Evolutionary conservation across 2,329 filamentous ascomycete species (phyloP), one percentile per base, ranked within the genome.

Genomic region (Ilyonectria sp.): DNA sequence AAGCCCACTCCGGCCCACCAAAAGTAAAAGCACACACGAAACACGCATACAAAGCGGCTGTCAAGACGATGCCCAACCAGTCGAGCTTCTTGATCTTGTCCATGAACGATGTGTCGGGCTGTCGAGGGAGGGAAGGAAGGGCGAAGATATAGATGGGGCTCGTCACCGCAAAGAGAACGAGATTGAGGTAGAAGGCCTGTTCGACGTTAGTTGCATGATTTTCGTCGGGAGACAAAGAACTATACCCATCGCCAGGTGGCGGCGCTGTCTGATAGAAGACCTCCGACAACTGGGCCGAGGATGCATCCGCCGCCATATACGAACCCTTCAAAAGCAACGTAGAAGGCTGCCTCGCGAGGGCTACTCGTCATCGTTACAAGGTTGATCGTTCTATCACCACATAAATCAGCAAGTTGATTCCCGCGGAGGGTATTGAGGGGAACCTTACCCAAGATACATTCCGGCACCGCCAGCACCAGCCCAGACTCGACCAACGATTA

Each of bases 151-250:
- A 78, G 6, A 76, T 73, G 1, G 79, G 78, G 2, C 72, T 67
- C 6, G 71, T 67, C 69, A 79, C 54, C 7, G 74, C 83, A 15
- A 78, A 86, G n/a, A 83, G 83, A 54, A 85, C 78, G 6, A 89
- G 78, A 65, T 89, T 89, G 74, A 89, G 86, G 68, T 90, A 90
- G 57, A 84, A 84, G 1, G 78, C 50, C 77, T 75, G 84, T 85
- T 88, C 0, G 75, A n/a, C 46, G 17, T 26, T 43, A 58, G 33
- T 17, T 13, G 13, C 3, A 4, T 21, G 26, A 4, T 15, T 4
- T 29, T 17, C 15, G 35, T 43, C 40, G 6, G 4, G 17, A 7
- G 17, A 19, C 33, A 11, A 17, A 4, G 6, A 13, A 4, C 19
- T 61, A 23, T 58, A 58, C 77, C 79, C 79, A 83, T 66, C 84